phyloP scores from a whole-genome alignment of 176 grass and related monocot species.

The Tillandsia fasciculata region DNA sequence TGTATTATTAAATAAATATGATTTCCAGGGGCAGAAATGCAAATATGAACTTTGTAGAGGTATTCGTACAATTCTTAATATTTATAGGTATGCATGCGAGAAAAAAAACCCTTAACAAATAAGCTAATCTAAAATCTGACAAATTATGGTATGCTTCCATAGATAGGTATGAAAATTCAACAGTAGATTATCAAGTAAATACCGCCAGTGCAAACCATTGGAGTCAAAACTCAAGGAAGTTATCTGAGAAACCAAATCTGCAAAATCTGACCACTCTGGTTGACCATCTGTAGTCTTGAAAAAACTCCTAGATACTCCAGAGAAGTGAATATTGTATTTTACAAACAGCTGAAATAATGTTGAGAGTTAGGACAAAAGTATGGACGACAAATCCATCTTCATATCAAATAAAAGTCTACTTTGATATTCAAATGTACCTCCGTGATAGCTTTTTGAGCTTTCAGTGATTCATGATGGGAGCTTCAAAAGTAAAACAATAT shows the following conservation, averaged over 20 bases:
- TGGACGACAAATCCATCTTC: constrained; percentile 6
- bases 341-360: constrained; percentile 70
- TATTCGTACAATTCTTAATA: no score
- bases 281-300: constrained; percentile 53
- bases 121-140: no score
- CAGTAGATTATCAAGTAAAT: not conserved
- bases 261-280: constrained; percentile 44
- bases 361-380: not conserved
- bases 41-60: no score
- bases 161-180: no score
- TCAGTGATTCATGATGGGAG: constrained; percentile 88
- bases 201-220: constrained; percentile 84
- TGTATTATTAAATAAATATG: no score
- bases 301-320: constrained; percentile 88
- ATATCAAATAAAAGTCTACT: constrained; percentile 15
- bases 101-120: no score
- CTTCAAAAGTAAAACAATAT: constrained; percentile 33
- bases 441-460: constrained; percentile 91
- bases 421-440: constrained; percentile 46
- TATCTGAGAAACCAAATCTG: constrained; percentile 71
- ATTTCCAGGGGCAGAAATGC: no score
- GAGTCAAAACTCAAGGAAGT: constrained; percentile 82
- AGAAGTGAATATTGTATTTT: constrained; percentile 92
- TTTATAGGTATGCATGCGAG: no score
- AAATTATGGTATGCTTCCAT: no score